Evolutionary conservation across 768 basidiomycete genomes (phyloP).

Genomic region (Tylopilus sp.): DNA sequence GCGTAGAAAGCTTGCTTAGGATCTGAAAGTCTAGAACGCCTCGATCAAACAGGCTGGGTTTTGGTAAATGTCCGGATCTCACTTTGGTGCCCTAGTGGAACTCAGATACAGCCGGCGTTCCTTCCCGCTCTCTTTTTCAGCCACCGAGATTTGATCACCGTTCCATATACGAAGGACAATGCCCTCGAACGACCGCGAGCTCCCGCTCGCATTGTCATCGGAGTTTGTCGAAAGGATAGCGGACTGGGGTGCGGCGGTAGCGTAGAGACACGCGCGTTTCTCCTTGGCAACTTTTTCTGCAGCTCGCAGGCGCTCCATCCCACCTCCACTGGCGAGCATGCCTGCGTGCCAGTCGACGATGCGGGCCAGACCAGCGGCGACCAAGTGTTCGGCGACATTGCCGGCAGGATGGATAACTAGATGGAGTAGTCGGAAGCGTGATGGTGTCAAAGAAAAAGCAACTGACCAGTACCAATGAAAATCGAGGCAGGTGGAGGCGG

Average conservation of each 20-base stretch:
- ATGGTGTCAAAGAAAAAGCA: neutral
- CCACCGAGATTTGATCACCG: conserved; percentile 84
- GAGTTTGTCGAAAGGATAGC: conserved; percentile 39
- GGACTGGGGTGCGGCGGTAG: conserved; percentile 44
- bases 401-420: conserved; percentile 87
- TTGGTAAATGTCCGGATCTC: conserved; percentile 18
- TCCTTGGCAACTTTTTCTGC: conserved; percentile 83
- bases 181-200: conserved; percentile 65
- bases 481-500: conserved; percentile 70
- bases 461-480: conserved; percentile 82
- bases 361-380: conserved; percentile 80
- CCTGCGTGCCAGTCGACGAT: conserved; percentile 98
- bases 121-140: conserved; percentile 65
- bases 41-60: conserved; percentile 1
- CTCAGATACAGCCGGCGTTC: conserved; percentile 86
- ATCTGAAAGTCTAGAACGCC: conserved; percentile 63
- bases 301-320: conserved; percentile 82
- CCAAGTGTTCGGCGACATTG: conserved; percentile 89
- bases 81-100: conserved; percentile 86
- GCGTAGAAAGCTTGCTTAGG: conserved; percentile 85
- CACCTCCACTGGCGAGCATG: conserved; percentile 79
- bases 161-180: conserved; percentile 87
- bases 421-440: neutral
- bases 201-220: conserved; percentile 44
- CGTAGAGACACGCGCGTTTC: conserved; percentile 67